Percentiles rank a stretch among this genome's conserved stretches.
phyloP scores from a whole-genome alignment of 2,329 filamentous ascomycete genomes.

The Cytospora piceicola region DNA sequence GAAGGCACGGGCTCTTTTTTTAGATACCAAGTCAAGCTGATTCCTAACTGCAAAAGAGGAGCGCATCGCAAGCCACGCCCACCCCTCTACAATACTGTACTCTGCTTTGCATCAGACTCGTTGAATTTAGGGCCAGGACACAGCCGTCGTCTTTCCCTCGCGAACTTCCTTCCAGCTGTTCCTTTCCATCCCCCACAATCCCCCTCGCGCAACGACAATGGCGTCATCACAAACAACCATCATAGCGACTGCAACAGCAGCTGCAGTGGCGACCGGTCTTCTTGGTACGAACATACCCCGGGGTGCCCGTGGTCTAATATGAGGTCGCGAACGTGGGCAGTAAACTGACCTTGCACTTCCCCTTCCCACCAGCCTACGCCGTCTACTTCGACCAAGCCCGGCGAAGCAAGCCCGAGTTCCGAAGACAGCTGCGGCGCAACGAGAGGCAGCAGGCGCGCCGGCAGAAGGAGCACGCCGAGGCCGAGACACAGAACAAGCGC shows the following conservation, averaged over 20 bases:
- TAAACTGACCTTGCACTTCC: slow-evolving; percentile 5
- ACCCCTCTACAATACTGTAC: not conserved
- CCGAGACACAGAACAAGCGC: slow-evolving; percentile 67
- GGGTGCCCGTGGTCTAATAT: slow-evolving; percentile 3
- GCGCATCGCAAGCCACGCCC: slow-evolving; percentile 5
- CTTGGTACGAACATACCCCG: slow-evolving; percentile 53
- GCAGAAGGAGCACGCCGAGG: slow-evolving; percentile 73
- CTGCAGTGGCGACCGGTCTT: slow-evolving; percentile 62
- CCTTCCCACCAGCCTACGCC: slow-evolving; percentile 62
- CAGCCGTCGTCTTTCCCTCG: not conserved
- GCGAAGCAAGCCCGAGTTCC: slow-evolving; percentile 66
- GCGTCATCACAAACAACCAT: slow-evolving; percentile 63
- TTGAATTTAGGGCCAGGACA: not conserved
- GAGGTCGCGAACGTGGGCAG: not conserved
- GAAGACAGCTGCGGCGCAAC: slow-evolving; percentile 71
- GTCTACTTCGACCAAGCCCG: slow-evolving; percentile 72
- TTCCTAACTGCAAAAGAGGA: slow-evolving; percentile 2
- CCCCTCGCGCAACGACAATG: slow-evolving; percentile 46
- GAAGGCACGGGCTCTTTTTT: slow-evolving; percentile 1
- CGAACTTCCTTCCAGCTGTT: not conserved
- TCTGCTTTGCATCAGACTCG: not conserved
- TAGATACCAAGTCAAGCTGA: not conserved
- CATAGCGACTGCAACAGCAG: slow-evolving; percentile 64
- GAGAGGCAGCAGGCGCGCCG: slow-evolving; percentile 72
- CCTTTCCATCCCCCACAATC: not conserved